Evolutionary conservation across 164 flowering plant genomes (phyloP), one percentile per base, ranked within the genome.

Genomic region (Piper betle): DNA sequence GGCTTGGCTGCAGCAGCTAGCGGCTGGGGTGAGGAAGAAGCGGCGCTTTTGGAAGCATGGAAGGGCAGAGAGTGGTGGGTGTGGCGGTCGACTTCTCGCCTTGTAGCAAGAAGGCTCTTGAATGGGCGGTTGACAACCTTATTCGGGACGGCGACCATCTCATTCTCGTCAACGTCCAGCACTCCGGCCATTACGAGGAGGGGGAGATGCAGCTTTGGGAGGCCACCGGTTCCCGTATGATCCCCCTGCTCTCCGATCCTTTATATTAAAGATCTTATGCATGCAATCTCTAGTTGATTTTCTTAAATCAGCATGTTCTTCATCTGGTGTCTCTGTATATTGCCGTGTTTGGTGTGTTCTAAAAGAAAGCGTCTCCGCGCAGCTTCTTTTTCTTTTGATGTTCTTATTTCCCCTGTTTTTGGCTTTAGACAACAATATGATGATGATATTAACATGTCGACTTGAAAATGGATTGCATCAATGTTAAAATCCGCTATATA

Each of bases 191-290:
- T 59, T 84, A 82, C 59, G 96, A 91, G 54, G 73, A 65, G 5
- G 93, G 95, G 50, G 91, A 88, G 83, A 73, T 77, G 81, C 93
- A 85, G 78, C 98, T 92, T 61, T 88, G 98, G 98, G 84, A 67
- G 65, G 58, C 83, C 77, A 82, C 89, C 61, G 98, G 98, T 41
- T 88, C 98, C 37, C 98, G 98, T 91, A 85, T n/a, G 79, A 38
- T 12, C 16, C 39, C 3, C 59, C 38, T 7, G 4, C 1, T 39
- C 3, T 18, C 37, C 5, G 1, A 10, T 17, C 48, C 40, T 50
- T 52, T 19, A 10, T 18, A 39, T 37, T 52, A 37, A 15, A 25
- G 7, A 33, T 12, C 7, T 10, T 46, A 9, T 9, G 20, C 25
- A 5, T 6, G 33, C 15, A 5, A 17, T 37, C n/a, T 37, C 13